Evolutionary conservation across 352 stramenopile genomes (phyloP), one percentile per base, ranked within the genome.

Genomic region (Phytophthora quininea): DNA sequence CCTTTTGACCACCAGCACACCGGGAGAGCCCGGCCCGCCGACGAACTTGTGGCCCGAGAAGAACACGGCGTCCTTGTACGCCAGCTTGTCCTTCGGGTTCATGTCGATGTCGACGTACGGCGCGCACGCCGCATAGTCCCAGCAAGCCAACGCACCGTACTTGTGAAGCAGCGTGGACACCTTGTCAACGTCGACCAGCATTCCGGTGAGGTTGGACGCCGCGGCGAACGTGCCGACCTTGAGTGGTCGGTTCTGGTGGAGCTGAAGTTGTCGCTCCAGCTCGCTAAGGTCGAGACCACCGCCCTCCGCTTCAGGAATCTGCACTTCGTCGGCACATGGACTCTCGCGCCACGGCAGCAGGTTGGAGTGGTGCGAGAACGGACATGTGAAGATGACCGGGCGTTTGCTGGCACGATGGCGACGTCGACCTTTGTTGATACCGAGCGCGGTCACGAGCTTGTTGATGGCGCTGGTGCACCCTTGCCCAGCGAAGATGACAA

Each of bases 321-420:
- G 69, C 27, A 97, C 77, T 24, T 98, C 84, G n/a, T 97, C 84
- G 1, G 85, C 87, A 58, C 64, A 73, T 9, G 61, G 80, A 55
- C 83, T 95, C 80, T 99, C 97, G 48, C 97, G 74, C 97, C 97
- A 99, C 4, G 97, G 97, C 9, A 99, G 73, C 12, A 99, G 67
- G 79, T 99, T 99, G 33, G 93, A 98, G 73, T 99, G 97, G 75
- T 99, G 97, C 72, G 98, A 97, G 58, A 98, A 98, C 5, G 97
- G 97, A 43, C 93, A 86, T 15, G 93, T 91, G 51, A 98, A 94
- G 54, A 98, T 91, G 7, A 98, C 86, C 0, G 95, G 85, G 0
- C 58, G 84, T 72, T 64, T 72, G 15, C 58, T 57, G 4, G 59
- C 45, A 15, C 69, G 69, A 38, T 71, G 69, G 6, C 57, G 63